A percentile compares a stretch with the other conserved stretches of the same genome.
These are phyloP conservation scores for Thielaviopsis ethacetica DNA, from an alignment of 2,329 filamentous ascomycete genomes.

Conservation along the genomic window DNA sequence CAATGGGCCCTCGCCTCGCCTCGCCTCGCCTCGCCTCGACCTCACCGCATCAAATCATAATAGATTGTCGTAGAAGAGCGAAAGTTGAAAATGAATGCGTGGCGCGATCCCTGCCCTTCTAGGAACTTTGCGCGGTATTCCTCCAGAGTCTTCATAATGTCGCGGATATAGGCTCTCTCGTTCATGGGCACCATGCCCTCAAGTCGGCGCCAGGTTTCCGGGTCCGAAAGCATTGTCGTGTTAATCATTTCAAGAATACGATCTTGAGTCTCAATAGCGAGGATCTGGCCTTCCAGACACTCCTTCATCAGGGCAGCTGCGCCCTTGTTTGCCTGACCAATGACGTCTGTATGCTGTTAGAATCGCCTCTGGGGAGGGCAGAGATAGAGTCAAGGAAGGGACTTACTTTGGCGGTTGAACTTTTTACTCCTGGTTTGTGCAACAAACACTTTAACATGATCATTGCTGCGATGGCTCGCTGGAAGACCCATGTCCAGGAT, in stretches of 20 bases:
- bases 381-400: neutral
- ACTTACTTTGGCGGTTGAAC: slow-evolving; percentile 50
- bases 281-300: slow-evolving; percentile 63
- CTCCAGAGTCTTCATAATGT: slow-evolving; percentile 62
- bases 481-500: slow-evolving; percentile 9
- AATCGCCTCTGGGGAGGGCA: neutral
- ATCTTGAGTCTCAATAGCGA: slow-evolving; percentile 78
- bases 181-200: slow-evolving; percentile 62
- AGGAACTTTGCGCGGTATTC: slow-evolving; percentile 44
- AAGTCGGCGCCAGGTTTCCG: slow-evolving; percentile 67
- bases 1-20: too few species aligned
- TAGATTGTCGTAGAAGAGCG: slow-evolving; percentile 69
- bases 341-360: slow-evolving; percentile 37
- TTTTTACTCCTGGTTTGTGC: slow-evolving; percentile 79
- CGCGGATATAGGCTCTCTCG: slow-evolving; percentile 67
- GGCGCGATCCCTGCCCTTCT: slow-evolving; percentile 37
- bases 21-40: too few species aligned
- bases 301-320: slow-evolving; percentile 48
- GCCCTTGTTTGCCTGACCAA: slow-evolving; percentile 55
- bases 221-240: slow-evolving; percentile 58
- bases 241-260: slow-evolving; percentile 62
- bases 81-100: slow-evolving; percentile 87
- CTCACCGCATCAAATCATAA: slow-evolving; percentile 47
- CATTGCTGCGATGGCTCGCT: slow-evolving; percentile 21
- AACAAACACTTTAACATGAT: slow-evolving; percentile 69